Conservation (phyloP, 306 rosid species). For the Castanea mollissima region DNA sequence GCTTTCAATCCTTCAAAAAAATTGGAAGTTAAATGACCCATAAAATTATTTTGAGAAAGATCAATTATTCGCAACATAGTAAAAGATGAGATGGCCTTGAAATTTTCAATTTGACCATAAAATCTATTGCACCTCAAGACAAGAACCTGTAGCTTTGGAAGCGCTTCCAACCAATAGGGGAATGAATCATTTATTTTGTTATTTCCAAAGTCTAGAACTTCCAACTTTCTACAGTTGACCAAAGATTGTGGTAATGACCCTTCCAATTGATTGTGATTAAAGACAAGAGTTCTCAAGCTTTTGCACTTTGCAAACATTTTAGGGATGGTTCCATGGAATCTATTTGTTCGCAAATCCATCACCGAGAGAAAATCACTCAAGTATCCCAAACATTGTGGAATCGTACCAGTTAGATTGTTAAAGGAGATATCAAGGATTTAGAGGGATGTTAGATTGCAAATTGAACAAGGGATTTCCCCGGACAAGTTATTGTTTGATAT, state of each 20-base stretch:
- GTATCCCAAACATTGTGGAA: slow-evolving; percentile 27
- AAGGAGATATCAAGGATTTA: background rate
- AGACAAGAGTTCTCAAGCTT: slow-evolving; percentile 3
- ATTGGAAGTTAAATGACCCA: too few species aligned
- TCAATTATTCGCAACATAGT: slow-evolving; percentile 28
- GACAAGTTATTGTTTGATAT: slow-evolving; percentile 30
- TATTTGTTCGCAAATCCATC: slow-evolving; percentile 32
- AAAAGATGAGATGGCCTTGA: slow-evolving; percentile 4
- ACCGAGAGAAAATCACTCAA: background rate
- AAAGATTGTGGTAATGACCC: slow-evolving; percentile 32
- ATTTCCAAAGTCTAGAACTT: slow-evolving; percentile 40
- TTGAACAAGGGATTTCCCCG: slow-evolving; percentile 13
- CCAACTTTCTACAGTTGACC: background rate
- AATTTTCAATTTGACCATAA: slow-evolving; percentile 26
- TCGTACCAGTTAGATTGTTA: slow-evolving; percentile 11
- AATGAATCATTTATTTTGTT: slow-evolving; percentile 30
- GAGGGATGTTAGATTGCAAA: background rate
- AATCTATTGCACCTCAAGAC: slow-evolving; percentile 32
- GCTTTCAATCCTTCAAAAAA: too few species aligned
- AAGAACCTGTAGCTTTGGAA: slow-evolving; percentile 28
- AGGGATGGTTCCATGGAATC: slow-evolving; percentile 30
- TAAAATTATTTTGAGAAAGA: slow-evolving; percentile 31
- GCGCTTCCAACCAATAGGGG: slow-evolving; percentile 36
- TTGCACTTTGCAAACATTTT: background rate
- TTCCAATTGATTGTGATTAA: slow-evolving; percentile 28